These are phyloP conservation scores for Blepharisma stoltei DNA, from an alignment of 73 alveolate species.

Conservation along the genomic window DNA sequence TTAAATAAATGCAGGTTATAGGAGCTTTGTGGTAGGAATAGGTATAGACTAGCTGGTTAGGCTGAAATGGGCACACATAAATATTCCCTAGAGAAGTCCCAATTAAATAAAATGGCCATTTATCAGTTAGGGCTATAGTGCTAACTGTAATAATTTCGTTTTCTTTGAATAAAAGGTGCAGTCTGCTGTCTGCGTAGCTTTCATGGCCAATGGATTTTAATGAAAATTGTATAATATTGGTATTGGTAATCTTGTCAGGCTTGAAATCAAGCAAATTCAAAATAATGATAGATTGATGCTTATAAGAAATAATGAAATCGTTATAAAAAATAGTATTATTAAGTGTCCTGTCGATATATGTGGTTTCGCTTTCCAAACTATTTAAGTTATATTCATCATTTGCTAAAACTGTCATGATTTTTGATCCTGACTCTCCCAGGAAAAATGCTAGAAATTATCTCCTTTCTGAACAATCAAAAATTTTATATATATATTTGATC, in stretches of 20 bases:
- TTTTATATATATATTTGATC: no score
- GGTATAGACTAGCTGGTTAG: not conserved
- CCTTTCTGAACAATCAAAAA: no score
- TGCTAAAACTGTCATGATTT: no score
- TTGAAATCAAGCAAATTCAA: no score
- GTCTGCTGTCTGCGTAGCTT: not conserved
- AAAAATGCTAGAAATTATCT: no score
- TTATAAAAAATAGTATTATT: no score
- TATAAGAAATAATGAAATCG: no score
- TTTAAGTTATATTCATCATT: no score
- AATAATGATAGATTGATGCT: no score
- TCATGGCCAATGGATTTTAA: not conserved
- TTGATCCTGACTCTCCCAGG: no score
- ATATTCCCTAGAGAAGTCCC: conserved; percentile 26
- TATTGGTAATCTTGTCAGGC: not conserved
- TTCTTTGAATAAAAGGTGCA: not conserved
- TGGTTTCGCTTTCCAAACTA: no score
- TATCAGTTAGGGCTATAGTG: not conserved
- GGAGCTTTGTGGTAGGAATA: not conserved
- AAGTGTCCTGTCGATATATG: no score
- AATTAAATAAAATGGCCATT: conserved; percentile 20
- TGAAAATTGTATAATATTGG: not conserved
- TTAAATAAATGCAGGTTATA: conserved; percentile 6
- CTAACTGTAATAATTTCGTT: not conserved
- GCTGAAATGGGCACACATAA: conserved; percentile 11